These are phyloP conservation scores for Verticillium tricorpus DNA, from an alignment of 2,329 filamentous ascomycete species.

Conservation along the genomic window DNA sequence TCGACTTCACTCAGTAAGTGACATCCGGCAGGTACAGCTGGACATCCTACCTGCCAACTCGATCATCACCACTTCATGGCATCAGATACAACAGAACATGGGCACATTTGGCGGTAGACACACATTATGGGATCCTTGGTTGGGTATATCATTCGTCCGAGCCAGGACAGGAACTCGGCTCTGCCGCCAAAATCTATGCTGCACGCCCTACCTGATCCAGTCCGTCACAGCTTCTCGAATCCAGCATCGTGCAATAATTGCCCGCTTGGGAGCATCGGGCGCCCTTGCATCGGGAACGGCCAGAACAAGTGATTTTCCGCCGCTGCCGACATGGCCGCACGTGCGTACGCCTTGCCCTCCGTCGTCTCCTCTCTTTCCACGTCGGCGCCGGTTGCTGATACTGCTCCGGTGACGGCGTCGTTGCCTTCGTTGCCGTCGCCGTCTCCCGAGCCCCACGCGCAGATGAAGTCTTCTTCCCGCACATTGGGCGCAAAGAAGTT, in stretches of 20 bases:
- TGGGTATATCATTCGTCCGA: too few species aligned
- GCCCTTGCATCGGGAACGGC: conserved; percentile 57
- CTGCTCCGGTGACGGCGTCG: not conserved
- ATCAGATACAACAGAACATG: too few species aligned
- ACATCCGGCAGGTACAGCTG: too few species aligned
- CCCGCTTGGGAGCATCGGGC: conserved; percentile 47
- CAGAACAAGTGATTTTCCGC: conserved; percentile 54
- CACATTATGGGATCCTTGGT: too few species aligned
- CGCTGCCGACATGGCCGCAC: conserved; percentile 21
- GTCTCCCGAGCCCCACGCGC: conserved; percentile 34
- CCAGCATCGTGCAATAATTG: conserved; percentile 45
- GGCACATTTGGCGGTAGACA: too few species aligned
- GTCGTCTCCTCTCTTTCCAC: conserved; percentile 11
- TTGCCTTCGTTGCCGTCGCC: conserved; percentile 2
- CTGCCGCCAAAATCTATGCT: too few species aligned
- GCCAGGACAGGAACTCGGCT: too few species aligned
- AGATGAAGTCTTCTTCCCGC: conserved; percentile 41
- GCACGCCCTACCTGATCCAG: too few species aligned
- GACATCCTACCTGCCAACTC: too few species aligned
- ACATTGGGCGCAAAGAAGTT: conserved; percentile 55
- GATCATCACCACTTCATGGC: too few species aligned
- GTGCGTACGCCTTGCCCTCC: not conserved
- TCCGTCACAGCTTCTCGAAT: conserved; percentile 35
- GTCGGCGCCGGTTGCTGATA: not conserved
- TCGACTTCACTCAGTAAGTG: too few species aligned